Evolutionary conservation across 306 rosid genomes (phyloP).

Genomic region (Cajanus cajan): DNA sequence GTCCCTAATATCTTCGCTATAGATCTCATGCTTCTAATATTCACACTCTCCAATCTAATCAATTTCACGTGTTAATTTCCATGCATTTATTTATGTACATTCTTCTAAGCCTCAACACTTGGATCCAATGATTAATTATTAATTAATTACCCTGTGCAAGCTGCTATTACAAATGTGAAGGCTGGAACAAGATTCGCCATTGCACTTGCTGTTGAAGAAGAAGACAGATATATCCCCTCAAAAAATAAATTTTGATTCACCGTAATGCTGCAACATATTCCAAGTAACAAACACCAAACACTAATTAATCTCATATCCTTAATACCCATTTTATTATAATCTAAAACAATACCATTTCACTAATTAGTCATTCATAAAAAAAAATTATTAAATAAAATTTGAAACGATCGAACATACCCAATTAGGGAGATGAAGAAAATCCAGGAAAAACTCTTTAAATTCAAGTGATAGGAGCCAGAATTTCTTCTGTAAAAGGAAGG

Average conservation of each 20-base stretch:
- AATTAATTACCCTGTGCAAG: conserved; percentile 39
- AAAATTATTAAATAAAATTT: too few relatives aligned
- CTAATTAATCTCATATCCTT: neutral
- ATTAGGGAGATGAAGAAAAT: conserved; percentile 48
- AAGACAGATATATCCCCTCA: conserved; percentile 50
- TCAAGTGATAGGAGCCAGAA: conserved; percentile 33
- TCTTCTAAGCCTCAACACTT: too few relatives aligned
- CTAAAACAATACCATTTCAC: too few relatives aligned
- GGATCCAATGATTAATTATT: too few relatives aligned
- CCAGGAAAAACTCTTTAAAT: conserved; percentile 41
- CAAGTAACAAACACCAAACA: neutral
- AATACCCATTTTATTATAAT: too few relatives aligned
- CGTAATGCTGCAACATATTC: conserved; percentile 32
- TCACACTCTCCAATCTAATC: conserved; percentile 46
- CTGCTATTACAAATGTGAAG: conserved; percentile 56
- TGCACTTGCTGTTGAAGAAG: conserved; percentile 55
- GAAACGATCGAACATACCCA: conserved; percentile 62
- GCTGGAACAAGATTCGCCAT: conserved; percentile 60
- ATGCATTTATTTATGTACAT: too few relatives aligned
- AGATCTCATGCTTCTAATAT: conserved; percentile 44
- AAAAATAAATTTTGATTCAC: conserved; percentile 43
- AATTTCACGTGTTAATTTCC: neutral
- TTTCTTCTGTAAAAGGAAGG: conserved; percentile 37
- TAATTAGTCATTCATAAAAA: too few relatives aligned
- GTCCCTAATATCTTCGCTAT: conserved; percentile 61